phyloP scores from a whole-genome alignment of 108 stramenopile genomes.

The Skeletonema costatum region DNA sequence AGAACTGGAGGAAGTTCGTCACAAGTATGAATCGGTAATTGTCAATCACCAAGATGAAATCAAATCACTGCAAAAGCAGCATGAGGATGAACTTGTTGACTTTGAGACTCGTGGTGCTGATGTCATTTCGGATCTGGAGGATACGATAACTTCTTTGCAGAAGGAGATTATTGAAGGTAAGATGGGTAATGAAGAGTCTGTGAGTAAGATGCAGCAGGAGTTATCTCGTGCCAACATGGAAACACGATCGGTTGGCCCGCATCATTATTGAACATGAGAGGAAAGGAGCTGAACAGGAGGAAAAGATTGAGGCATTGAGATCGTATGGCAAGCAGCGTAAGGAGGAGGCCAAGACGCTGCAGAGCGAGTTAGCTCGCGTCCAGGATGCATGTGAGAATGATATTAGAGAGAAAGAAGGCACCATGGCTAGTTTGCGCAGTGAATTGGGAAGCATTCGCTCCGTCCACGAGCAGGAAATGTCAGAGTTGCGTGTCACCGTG shows the following conservation, averaged over 20 bases:
- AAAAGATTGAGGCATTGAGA: constrained; percentile 19
- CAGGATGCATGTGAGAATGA: background rate
- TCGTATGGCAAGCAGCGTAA: constrained; percentile 27
- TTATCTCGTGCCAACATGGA: constrained; percentile 19
- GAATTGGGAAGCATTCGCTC: constrained; percentile 9
- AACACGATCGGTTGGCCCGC: constrained; percentile 13
- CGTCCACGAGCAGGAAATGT: constrained; percentile 12
- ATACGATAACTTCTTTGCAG: background rate
- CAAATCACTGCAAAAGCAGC: constrained; percentile 1
- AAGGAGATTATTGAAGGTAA: background rate
- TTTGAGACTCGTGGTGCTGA: constrained; percentile 23
- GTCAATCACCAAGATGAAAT: constrained; percentile 10
- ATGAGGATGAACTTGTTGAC: background rate
- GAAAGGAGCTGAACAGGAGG: constrained; percentile 3
- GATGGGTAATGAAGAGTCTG: constrained; percentile 5
- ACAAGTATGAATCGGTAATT: background rate
- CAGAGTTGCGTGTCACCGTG: constrained; percentile 1
- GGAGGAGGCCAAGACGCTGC: constrained; percentile 18
- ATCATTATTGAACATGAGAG: constrained; percentile 10
- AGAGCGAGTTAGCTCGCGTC: constrained; percentile 18
- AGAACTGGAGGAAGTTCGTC: background rate
- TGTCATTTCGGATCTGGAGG: constrained; percentile 14
- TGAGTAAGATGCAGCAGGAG: constrained; percentile 10
- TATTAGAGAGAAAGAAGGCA: constrained; percentile 15
- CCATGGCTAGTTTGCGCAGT: constrained; percentile 9